Evolutionary conservation across 768 basidiomycete species (phyloP), one percentile per base, ranked within the genome.

Genomic region (Leccinum variicolor): DNA sequence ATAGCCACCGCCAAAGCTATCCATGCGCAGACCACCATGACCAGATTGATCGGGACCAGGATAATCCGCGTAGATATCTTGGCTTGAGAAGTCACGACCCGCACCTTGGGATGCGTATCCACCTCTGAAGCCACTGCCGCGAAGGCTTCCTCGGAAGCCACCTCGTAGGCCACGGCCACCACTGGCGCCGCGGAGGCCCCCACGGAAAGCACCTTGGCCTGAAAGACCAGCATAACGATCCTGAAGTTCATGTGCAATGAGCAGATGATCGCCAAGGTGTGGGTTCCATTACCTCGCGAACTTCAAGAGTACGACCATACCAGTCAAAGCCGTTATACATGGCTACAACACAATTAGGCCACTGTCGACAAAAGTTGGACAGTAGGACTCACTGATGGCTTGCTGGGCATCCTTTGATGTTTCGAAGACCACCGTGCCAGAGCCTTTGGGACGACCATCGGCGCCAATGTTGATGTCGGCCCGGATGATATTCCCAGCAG

Each of bases 271-370:
- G 2, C 0, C 23, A 58, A 53, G 26, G 7, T 2, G n/a, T 5
- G 21, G 14, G 41, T 17, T 10, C 10, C 4, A 67, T 79, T 71
- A 92, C 93, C 83, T 97, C 93, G 63, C 95, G 90, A 34, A 98
- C 96, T 78, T 99, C 96, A 13, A 99, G 85, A 8, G 87, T 85
- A 50, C 92, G 89, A 8, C 95, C 95, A 71, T 95, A 95, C 94
- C 96, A 98, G 61, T 97, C 94, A 65, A 92, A 97, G 28, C 95
- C 95, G 58, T 97, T 90, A 72, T 95, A 98, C 92, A 96, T 97
- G 66, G 77, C 95, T 97, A 62, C 25, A 36, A 10, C 8, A 21
- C 36, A 43, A 43, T 60, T 19, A 65, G 55, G 34, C 13, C n/a
- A 41, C n/a, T 7, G 4, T 31, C 11, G 14, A 26, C 21, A 34